A percentile compares a stretch with the other conserved stretches of the same genome.
phyloP scores from a whole-genome alignment of 129 eudicot genomes.

The Flaveria brownii region DNA sequence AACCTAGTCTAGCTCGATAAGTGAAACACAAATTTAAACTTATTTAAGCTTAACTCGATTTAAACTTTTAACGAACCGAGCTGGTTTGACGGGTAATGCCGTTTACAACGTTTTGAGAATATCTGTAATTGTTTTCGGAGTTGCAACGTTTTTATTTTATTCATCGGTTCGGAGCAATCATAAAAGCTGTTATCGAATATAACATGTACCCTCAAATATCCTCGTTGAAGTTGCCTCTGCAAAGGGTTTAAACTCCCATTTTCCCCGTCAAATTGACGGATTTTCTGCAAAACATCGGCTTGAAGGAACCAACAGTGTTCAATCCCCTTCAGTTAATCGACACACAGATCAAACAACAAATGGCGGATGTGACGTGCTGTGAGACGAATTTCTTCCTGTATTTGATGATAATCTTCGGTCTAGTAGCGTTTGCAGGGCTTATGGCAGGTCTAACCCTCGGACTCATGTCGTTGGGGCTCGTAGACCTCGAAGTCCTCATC shows the following conservation, averaged over 20 bases:
- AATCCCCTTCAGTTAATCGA: background rate
- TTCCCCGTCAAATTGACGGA: slow-evolving; percentile 16
- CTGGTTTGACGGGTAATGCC: too few species aligned
- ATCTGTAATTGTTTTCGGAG: background rate
- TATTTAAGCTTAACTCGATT: too few species aligned
- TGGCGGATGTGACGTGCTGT: slow-evolving; percentile 65
- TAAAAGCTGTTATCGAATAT: slow-evolving; percentile 4
- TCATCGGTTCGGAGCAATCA: slow-evolving; percentile 25
- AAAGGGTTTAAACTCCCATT: slow-evolving; percentile 9
- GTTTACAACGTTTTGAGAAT: background rate
- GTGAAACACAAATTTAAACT: too few species aligned
- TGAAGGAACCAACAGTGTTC: background rate
- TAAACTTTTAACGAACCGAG: too few species aligned
- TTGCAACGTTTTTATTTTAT: slow-evolving; percentile 22
- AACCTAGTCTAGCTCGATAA: too few species aligned
- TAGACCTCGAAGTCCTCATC: slow-evolving; percentile 97
- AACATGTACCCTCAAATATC: slow-evolving; percentile 32
- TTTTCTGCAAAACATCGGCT: slow-evolving; percentile 24
- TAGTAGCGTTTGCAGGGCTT: slow-evolving; percentile 83
- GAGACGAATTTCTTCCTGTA: slow-evolving; percentile 50
- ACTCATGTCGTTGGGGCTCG: slow-evolving; percentile 95
- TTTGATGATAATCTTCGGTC: slow-evolving; percentile 52
- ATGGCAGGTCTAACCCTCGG: slow-evolving; percentile 98
- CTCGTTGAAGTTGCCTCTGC: slow-evolving; percentile 26
- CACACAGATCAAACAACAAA: slow-evolving; percentile 10